These are phyloP conservation scores for Choricystis sp. DNA, from an alignment of 139 green algal species.

Conservation along the genomic window DNA sequence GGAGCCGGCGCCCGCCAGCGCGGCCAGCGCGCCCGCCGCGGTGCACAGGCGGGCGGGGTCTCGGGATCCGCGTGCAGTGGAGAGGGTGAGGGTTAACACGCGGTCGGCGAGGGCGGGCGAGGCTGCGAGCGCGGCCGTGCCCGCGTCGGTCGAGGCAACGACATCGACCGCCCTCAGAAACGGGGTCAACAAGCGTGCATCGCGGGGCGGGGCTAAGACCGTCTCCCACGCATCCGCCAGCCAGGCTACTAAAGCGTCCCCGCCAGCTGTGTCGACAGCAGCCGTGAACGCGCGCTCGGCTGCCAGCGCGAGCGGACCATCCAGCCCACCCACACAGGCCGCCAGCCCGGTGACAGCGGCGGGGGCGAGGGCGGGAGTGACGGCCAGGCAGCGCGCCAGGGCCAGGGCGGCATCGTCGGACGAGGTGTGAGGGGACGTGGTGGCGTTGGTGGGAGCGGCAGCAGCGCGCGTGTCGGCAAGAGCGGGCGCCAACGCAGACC, in stretches of 20 bases:
- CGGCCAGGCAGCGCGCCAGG: constrained; percentile 13
- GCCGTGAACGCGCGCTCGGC: constrained; percentile 29
- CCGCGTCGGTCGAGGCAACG: no score
- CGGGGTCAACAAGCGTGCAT: neutral
- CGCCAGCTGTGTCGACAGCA: no score
- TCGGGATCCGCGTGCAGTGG: neutral
- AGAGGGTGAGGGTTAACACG: neutral
- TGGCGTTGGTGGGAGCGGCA: neutral
- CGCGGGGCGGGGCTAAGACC: no score
- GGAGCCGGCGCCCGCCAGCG: neutral
- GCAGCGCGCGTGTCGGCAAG: constrained; percentile 1
- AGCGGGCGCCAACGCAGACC: neutral
- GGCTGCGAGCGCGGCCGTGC: no score
- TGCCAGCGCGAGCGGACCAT: constrained; percentile 35
- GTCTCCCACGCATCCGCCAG: no score
- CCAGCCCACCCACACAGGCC: constrained; percentile 61
- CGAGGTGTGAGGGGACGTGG: constrained; percentile 2
- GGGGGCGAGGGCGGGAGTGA: constrained; percentile 5
- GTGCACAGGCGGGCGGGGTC: neutral
- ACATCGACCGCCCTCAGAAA: neutral
- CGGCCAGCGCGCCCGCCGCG: neutral
- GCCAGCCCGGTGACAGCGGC: constrained; percentile 54
- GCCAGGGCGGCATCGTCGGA: neutral
- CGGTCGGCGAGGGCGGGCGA: no score
- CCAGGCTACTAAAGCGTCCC: no score